Evolutionary conservation across 2,329 filamentous ascomycete species (phyloP).

Genomic region (Cryphonectria nitschkei): DNA sequence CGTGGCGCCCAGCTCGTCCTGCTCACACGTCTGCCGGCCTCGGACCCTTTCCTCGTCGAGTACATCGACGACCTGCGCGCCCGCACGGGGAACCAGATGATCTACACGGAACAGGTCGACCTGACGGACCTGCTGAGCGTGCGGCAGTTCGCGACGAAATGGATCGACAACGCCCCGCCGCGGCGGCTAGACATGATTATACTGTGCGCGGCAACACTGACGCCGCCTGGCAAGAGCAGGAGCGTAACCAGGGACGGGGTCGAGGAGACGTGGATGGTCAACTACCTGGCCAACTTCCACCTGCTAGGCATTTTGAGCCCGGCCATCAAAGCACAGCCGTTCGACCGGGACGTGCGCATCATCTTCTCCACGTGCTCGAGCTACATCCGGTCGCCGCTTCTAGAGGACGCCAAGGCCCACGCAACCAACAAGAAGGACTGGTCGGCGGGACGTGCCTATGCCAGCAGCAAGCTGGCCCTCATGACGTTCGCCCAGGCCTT

Average conservation of each 20-base stretch:
- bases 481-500: constrained; percentile 89
- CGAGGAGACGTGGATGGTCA: constrained; percentile 90
- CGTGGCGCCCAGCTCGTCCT: constrained; percentile 91
- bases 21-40: constrained; percentile 78
- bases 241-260: constrained; percentile 75
- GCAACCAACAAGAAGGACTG: constrained; percentile 52
- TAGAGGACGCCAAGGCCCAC: constrained; percentile 54
- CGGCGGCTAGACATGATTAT: constrained; percentile 89
- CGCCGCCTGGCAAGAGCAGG: constrained; percentile 65
- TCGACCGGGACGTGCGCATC: constrained; percentile 90
- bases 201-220: constrained; percentile 80
- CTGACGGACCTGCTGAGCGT: constrained; percentile 87
- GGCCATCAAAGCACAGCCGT: constrained; percentile 85
- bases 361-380: constrained; percentile 85
- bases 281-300: constrained; percentile 96
- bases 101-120: constrained; percentile 95
- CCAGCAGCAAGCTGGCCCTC: constrained; percentile 75
- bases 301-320: constrained; percentile 89
- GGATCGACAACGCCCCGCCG: constrained; percentile 94
- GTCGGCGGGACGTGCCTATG: constrained; percentile 61
- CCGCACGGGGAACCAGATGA: constrained; percentile 78
- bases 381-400: constrained; percentile 77
- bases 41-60: constrained; percentile 87
- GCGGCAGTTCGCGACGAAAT: constrained; percentile 91
- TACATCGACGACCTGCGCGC: constrained; percentile 87